phyloP scores from a whole-genome alignment of 2,329 filamentous ascomycete genomes.

The Diplodia scrobiculata region DNA sequence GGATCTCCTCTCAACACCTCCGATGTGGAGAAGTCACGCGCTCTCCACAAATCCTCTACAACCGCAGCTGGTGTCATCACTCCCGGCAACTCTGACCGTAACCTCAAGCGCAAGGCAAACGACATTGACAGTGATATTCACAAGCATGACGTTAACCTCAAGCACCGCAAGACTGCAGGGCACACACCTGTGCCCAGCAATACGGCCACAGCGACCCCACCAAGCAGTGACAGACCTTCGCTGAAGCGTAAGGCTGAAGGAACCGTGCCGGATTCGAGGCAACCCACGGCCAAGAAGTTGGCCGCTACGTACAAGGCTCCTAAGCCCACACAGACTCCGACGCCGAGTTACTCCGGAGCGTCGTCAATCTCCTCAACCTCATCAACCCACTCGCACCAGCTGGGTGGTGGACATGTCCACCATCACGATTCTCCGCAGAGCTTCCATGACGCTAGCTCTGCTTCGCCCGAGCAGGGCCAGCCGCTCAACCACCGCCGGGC shows the following conservation, averaged over 20 bases:
- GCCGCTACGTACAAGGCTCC: constrained; percentile 30
- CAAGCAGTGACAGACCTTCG: constrained; percentile 37
- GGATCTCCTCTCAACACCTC: constrained; percentile 65
- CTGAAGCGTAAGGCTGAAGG: constrained; percentile 53
- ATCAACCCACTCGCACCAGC: constrained; percentile 31
- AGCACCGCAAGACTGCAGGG: constrained; percentile 41
- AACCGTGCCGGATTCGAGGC: constrained; percentile 34
- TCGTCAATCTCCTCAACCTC: constrained; percentile 14
- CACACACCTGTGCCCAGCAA: constrained; percentile 39
- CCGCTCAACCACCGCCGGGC: constrained; percentile 42
- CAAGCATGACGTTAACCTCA: constrained; percentile 41
- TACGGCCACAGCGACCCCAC: constrained; percentile 37
- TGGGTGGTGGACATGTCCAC: constrained; percentile 39
- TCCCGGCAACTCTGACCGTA: constrained; percentile 40
- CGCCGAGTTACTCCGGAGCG: constrained; percentile 12
- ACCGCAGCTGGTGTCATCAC: constrained; percentile 32
- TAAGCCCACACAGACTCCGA: constrained; percentile 28
- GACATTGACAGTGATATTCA: constrained; percentile 44
- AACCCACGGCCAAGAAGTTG: constrained; percentile 29
- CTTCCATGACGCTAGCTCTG: constrained; percentile 39
- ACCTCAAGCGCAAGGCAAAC: constrained; percentile 48
- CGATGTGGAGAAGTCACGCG: constrained; percentile 54
- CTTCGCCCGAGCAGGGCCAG: constrained; percentile 41
- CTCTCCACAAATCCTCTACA: constrained; percentile 44
- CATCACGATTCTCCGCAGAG: constrained; percentile 32